phyloP scores from a whole-genome alignment of 345 rosid genomes.

The Lagerstroemia speciosa region DNA sequence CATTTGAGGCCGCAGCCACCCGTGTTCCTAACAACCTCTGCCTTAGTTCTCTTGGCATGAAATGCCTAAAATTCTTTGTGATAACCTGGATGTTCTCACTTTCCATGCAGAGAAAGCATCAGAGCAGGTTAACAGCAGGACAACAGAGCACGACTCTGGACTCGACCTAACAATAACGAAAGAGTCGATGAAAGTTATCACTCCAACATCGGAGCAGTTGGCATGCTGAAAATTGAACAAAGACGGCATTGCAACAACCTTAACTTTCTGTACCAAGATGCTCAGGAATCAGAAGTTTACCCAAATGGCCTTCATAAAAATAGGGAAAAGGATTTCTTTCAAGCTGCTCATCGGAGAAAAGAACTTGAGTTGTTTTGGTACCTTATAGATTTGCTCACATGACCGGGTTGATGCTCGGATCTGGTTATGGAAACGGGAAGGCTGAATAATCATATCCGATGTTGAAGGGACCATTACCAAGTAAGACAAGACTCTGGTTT shows the following conservation, averaged over 20 bases:
- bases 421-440: slow-evolving; percentile 90
- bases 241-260: slow-evolving; percentile 58
- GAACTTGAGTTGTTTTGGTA: no score
- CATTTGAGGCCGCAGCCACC: no score
- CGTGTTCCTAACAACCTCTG: no score
- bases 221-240: slow-evolving; percentile 66
- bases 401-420: slow-evolving; percentile 90
- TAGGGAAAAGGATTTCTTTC: background rate
- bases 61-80: background rate
- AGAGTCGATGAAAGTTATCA: slow-evolving; percentile 38
- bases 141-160: background rate
- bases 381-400: background rate
- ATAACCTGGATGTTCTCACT: background rate
- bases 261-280: slow-evolving; percentile 81
- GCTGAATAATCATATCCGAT: slow-evolving; percentile 82
- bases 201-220: slow-evolving; percentile 84
- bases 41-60: background rate
- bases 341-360: background rate
- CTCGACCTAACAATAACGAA: background rate
- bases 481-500: slow-evolving; percentile 25
- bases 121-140: background rate
- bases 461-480: slow-evolving; percentile 98
- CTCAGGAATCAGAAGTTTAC: slow-evolving; percentile 78
- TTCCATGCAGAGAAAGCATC: no score
- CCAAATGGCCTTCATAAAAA: background rate